Conservation (phyloP, 805 yeast genomes). For the Ogataea zsoltii region DNA sequence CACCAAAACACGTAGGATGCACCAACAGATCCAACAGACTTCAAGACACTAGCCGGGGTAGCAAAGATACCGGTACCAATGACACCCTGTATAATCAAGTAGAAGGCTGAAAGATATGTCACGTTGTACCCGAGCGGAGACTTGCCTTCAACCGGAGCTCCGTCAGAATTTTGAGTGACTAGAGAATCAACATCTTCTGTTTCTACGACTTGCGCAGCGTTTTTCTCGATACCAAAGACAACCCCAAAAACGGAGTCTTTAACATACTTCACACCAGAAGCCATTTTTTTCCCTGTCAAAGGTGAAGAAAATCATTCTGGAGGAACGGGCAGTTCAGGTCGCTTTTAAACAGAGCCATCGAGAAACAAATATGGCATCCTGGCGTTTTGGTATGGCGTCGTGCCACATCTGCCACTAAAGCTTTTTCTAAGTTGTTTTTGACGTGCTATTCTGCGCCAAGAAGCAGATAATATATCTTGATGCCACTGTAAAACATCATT, state of each 20-base stretch:
- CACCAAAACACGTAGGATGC: conserved; percentile 46
- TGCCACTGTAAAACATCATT: too few relatives aligned
- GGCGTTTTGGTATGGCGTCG: too few relatives aligned
- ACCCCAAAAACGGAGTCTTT: not conserved
- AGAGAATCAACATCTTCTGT: not conserved
- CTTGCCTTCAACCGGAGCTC: conserved; percentile 43
- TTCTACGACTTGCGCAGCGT: not conserved
- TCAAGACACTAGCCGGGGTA: conserved; percentile 62
- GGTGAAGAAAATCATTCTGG: too few relatives aligned
- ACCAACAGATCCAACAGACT: conserved; percentile 45
- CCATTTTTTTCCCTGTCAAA: not conserved
- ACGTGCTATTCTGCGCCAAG: too few relatives aligned
- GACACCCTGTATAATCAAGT: conserved; percentile 66
- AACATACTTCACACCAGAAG: not conserved
- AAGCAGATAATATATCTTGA: too few relatives aligned
- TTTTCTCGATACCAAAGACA: conserved; percentile 2
- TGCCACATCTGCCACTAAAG: too few relatives aligned
- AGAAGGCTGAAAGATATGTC: conserved; percentile 45
- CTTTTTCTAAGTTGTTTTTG: too few relatives aligned
- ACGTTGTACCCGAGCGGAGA: conserved; percentile 41
- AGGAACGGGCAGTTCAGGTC: too few relatives aligned
- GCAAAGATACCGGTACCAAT: conserved; percentile 79
- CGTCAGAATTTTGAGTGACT: conserved; percentile 23
- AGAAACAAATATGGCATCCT: too few relatives aligned
- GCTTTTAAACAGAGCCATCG: too few relatives aligned